These are phyloP conservation scores for Globisporangium paroecandrum DNA, from an alignment of 352 stramenopile genomes.

Conservation along the genomic window DNA sequence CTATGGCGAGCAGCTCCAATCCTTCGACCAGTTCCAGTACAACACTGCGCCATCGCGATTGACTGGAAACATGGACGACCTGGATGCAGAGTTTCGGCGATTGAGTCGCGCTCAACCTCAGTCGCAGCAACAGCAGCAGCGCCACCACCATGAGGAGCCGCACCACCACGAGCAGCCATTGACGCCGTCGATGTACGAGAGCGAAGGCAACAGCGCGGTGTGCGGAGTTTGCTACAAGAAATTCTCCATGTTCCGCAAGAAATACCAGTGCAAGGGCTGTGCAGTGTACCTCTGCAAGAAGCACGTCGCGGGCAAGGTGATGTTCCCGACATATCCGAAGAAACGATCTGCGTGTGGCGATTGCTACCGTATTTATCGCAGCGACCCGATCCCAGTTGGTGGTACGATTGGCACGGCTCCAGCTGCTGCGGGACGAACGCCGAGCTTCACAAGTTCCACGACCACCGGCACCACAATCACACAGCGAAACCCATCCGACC, in stretches of 20 bases:
- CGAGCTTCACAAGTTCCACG: slow-evolving; percentile 17
- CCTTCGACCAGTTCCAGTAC: slow-evolving; percentile 18
- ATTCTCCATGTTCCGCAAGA: slow-evolving; percentile 84
- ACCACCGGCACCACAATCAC: slow-evolving; percentile 14
- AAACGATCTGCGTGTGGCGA: slow-evolving; percentile 75
- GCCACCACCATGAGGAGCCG: background rate
- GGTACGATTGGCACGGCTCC: slow-evolving; percentile 17
- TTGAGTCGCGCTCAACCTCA: slow-evolving; percentile 20
- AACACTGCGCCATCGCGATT: slow-evolving; percentile 10
- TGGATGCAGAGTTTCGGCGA: slow-evolving; percentile 12
- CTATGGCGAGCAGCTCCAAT: slow-evolving; percentile 16
- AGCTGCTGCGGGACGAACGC: slow-evolving; percentile 21
- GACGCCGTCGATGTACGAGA: slow-evolving; percentile 37
- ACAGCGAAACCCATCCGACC: slow-evolving; percentile 6
- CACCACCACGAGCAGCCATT: slow-evolving; percentile 27
- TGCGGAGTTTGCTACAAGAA: slow-evolving; percentile 85
- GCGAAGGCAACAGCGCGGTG: slow-evolving; percentile 49
- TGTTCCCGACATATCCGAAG: slow-evolving; percentile 53
- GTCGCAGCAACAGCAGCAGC: slow-evolving; percentile 4
- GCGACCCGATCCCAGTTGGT: slow-evolving; percentile 42
- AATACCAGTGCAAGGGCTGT: slow-evolving; percentile 85
- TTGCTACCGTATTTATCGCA: slow-evolving; percentile 66
- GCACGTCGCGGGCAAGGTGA: slow-evolving; percentile 73
- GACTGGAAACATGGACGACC: slow-evolving; percentile 9
- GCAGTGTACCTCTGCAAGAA: slow-evolving; percentile 75